Conservation (phyloP, 108 stramenopile genomes). For the Stephanodiscus minutulus region DNA sequence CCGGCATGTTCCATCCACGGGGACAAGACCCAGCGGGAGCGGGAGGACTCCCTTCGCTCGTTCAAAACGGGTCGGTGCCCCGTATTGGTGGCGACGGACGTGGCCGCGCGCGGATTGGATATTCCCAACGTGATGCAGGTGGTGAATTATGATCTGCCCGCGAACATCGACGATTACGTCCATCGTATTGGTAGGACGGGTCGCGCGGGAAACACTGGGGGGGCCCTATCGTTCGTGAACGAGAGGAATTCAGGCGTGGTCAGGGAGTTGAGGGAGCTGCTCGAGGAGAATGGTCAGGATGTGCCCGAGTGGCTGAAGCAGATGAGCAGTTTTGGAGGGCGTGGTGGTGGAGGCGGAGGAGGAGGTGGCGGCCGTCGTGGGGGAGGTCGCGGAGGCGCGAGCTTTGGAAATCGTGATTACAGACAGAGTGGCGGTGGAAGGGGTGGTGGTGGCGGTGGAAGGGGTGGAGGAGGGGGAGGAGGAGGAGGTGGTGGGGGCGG, state of each 20-base stretch:
- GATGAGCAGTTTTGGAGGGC: constrained; percentile 64
- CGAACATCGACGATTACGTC: constrained; percentile 95
- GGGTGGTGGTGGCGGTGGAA: constrained; percentile 24
- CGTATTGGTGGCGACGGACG: constrained; percentile 94
- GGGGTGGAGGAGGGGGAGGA: constrained; percentile 35
- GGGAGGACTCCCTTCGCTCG: constrained; percentile 85
- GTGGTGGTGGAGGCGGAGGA: constrained; percentile 62
- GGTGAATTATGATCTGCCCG: constrained; percentile 95
- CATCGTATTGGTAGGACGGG: constrained; percentile 99
- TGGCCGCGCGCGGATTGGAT: constrained; percentile 97
- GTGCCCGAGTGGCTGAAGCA: constrained; percentile 82
- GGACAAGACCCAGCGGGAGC: constrained; percentile 94
- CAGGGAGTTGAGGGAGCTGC: constrained; percentile 75
- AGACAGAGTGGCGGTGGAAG: constrained; percentile 59
- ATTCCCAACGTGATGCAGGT: constrained; percentile 98
- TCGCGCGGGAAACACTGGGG: constrained; percentile 96
- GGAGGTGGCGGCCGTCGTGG: constrained; percentile 64
- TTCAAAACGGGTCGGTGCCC: constrained; percentile 84
- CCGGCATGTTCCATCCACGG: constrained; percentile 97
- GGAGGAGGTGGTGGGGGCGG: constrained; percentile 40
- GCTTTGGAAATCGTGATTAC: constrained; percentile 42
- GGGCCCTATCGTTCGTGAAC: constrained; percentile 92
- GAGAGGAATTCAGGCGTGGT: constrained; percentile 84
- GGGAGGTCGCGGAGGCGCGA: constrained; percentile 34
- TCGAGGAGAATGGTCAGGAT: constrained; percentile 89